Evolutionary conservation across 164 flowering plant species (phyloP).

Genomic region (Malania oleifera): DNA sequence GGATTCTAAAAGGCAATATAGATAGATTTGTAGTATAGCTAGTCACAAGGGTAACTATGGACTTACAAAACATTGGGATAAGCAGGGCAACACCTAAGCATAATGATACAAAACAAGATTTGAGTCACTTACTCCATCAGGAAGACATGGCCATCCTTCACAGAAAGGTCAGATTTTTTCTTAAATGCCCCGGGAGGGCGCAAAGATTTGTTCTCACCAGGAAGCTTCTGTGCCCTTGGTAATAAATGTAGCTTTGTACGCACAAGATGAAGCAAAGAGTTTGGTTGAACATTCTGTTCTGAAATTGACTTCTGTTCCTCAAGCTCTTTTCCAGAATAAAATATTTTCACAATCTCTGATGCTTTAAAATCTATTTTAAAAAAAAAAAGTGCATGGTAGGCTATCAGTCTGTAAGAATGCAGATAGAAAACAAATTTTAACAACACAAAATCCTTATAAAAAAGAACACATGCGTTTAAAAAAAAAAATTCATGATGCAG

Average conservation of each 20-base stretch:
- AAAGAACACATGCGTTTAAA: no score
- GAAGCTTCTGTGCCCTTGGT: slow-evolving; percentile 87
- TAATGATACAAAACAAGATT: background rate
- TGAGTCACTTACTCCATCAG: slow-evolving; percentile 84
- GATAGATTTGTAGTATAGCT: no score
- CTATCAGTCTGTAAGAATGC: background rate
- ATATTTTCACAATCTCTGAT: slow-evolving; percentile 65
- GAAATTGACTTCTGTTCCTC: slow-evolving; percentile 69
- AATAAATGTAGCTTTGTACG: slow-evolving; percentile 75
- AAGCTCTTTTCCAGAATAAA: slow-evolving; percentile 80
- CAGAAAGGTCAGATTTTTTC: slow-evolving; percentile 94
- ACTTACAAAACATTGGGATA: no score
- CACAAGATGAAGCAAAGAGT: slow-evolving; percentile 89
- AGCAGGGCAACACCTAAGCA: background rate
- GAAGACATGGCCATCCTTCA: slow-evolving; percentile 92
- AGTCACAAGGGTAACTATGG: no score
- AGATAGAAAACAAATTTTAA: slow-evolving; percentile 1
- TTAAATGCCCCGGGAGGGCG: slow-evolving; percentile 99
- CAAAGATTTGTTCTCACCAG: slow-evolving; percentile 85
- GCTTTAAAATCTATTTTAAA: slow-evolving; percentile 76
- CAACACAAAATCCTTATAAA: background rate
- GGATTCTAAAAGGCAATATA: no score
- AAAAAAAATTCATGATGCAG: no score
- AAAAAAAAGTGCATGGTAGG: background rate
- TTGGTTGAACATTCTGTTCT: slow-evolving; percentile 76